Conservation (phyloP, 2,329 filamentous ascomycete species). For the Scedosporium minutisporum region DNA sequence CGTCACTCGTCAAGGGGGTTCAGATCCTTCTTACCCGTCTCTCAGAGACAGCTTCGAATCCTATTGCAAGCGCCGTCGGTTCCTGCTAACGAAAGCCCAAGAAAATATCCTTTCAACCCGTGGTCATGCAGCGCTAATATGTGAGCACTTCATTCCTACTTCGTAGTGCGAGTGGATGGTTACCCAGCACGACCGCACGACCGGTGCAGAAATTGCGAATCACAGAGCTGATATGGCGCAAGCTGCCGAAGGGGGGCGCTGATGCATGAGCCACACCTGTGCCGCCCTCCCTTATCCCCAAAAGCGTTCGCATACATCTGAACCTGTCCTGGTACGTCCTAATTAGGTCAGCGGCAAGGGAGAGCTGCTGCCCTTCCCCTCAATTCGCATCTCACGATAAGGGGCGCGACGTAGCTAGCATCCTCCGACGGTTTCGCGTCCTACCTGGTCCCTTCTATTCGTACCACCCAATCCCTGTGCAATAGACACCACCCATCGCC, state of each 20-base stretch:
- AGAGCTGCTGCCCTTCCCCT: background rate
- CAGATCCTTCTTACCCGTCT: too few relatives aligned
- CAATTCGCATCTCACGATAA: slow-evolving; percentile 1
- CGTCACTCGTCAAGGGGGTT: too few relatives aligned
- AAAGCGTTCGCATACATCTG: background rate
- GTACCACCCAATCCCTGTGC: background rate
- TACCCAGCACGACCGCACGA: background rate
- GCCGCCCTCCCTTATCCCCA: background rate
- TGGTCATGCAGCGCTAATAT: background rate
- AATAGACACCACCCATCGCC: background rate
- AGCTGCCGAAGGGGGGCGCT: background rate
- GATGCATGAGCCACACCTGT: background rate
- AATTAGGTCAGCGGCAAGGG: background rate
- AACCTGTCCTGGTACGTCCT: background rate
- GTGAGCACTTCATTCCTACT: background rate
- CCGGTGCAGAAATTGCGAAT: background rate
- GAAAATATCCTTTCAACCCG: too few relatives aligned
- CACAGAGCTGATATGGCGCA: background rate
- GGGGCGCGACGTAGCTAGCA: background rate
- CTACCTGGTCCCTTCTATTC: background rate
- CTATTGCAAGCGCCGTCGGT: too few relatives aligned
- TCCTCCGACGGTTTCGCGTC: background rate
- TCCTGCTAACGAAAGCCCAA: too few relatives aligned
- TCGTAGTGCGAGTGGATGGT: background rate
- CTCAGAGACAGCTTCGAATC: too few relatives aligned